Conservation (phyloP, 78 protist genomes). For the Dictyostelium capitatum region DNA sequence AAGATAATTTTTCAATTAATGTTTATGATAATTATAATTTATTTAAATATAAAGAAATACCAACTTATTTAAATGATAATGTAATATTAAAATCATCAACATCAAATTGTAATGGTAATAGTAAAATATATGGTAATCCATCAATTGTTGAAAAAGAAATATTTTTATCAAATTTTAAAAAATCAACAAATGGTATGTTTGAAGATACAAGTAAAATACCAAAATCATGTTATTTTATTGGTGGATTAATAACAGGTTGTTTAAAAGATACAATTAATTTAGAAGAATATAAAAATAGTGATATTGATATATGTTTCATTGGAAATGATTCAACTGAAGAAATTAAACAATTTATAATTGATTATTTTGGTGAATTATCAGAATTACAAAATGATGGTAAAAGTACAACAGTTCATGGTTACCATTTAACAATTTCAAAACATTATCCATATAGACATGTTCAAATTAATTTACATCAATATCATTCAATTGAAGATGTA, state of each 20-base stretch:
- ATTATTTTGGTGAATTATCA: neutral
- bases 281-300: neutral
- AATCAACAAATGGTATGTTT: neutral
- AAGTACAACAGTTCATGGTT: neutral
- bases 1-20: neutral
- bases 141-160: constrained; percentile 9
- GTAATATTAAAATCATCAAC: neutral
- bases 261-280: neutral
- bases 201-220: neutral
- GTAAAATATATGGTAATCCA: neutral
- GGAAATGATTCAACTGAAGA: neutral
- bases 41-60: neutral
- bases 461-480: neutral
- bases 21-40: constrained; percentile 21
- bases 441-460: constrained; percentile 43
- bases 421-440: neutral
- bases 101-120: too few relatives aligned
- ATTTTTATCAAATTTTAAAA: neutral
- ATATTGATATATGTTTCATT: neutral
- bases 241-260: constrained; percentile 25
- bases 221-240: constrained; percentile 15
- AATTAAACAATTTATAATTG: neutral
- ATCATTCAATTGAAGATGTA: neutral
- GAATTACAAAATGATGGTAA: neutral
- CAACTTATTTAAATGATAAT: neutral